Evolutionary conservation across 2,329 filamentous ascomycete genomes (phyloP), one percentile per base, ranked within the genome.

Genomic region (Aspergillus terreus): DNA sequence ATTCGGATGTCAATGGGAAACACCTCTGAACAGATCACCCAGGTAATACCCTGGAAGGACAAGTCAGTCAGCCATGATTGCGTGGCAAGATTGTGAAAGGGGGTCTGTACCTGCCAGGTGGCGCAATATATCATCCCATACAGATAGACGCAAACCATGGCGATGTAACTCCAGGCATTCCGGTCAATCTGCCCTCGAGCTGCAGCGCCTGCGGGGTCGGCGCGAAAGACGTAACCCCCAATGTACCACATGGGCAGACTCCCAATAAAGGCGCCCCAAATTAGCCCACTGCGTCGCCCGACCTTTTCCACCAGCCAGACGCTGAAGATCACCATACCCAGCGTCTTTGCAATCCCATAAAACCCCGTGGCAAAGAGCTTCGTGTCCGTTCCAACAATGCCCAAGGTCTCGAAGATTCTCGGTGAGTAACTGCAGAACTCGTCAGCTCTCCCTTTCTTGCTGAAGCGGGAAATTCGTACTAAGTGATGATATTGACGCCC

Each of bases 1-100:
- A 80, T 81, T 46, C 86, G 75, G 4, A 88, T 75, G 35, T 84
- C 76, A 0, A 83, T 81, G 1, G 83, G 83, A 0, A 85, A 85
- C 50, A 89, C 88, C 64, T 89, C 85, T 30, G 79, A 80, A 2
- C 86, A 81, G 59, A 87, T 82, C 58, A 87, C 85, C 85, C 85
- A 88, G 68, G 83, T 85, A 19, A 82, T 82, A 0, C 83, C 83
- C 81, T 82, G 52, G 82, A 81, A 58, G 85, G 82, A 7, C 15
- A 73, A 86, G 6, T 19, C 7, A 42, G 17, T 7, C 38, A 2
- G 7, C 10, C 2, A 30, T 30, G 27, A 7, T 30, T 10, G 7
- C 27, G 27, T 30, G 27, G 7, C 27, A 11, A 2, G 27, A 30
- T 9, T 10, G 27, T 11, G 27, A 30, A 27, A 30, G 27, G 7